phyloP scores from a whole-genome alignment of 805 yeast species.

The Dipodascopsis uninucleata region DNA sequence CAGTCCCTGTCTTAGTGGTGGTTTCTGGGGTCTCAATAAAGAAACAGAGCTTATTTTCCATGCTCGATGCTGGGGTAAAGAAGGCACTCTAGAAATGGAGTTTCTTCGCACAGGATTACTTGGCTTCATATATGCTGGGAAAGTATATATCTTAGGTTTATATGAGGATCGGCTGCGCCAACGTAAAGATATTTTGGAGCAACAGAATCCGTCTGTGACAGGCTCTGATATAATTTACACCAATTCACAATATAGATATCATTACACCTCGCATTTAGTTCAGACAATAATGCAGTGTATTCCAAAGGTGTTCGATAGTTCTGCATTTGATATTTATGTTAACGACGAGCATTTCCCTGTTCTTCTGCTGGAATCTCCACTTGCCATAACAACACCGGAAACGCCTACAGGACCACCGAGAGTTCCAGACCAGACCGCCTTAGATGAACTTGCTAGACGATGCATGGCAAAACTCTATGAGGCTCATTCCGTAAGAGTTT shows the following conservation, averaged over 20 bases:
- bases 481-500: slow-evolving; percentile 71
- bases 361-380: slow-evolving; percentile 72
- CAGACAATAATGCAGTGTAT: slow-evolving; percentile 80
- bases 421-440: slow-evolving; percentile 38
- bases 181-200: slow-evolving; percentile 37
- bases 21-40: slow-evolving; percentile 68
- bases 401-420: slow-evolving; percentile 30
- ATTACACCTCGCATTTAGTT: slow-evolving; percentile 82
- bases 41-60: slow-evolving; percentile 76
- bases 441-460: slow-evolving; percentile 50
- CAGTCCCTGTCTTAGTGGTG: slow-evolving; percentile 84
- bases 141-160: slow-evolving; percentile 79
- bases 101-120: slow-evolving; percentile 86
- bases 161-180: slow-evolving; percentile 90
- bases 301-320: slow-evolving; percentile 78
- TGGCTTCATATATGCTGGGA: slow-evolving; percentile 85
- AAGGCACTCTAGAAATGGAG: slow-evolving; percentile 67
- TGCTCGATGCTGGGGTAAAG: slow-evolving; percentile 71
- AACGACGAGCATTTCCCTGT: slow-evolving; percentile 81
- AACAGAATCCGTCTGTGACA: slow-evolving; percentile 27
- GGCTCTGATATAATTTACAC: slow-evolving; percentile 1
- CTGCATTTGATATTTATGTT: slow-evolving; percentile 80
- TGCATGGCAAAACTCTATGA: slow-evolving; percentile 47
- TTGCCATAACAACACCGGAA: slow-evolving; percentile 40
- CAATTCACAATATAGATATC: slow-evolving; percentile 48